Conservation (phyloP, 2,329 filamentous ascomycete species). For the Eutypella sp. region DNA sequence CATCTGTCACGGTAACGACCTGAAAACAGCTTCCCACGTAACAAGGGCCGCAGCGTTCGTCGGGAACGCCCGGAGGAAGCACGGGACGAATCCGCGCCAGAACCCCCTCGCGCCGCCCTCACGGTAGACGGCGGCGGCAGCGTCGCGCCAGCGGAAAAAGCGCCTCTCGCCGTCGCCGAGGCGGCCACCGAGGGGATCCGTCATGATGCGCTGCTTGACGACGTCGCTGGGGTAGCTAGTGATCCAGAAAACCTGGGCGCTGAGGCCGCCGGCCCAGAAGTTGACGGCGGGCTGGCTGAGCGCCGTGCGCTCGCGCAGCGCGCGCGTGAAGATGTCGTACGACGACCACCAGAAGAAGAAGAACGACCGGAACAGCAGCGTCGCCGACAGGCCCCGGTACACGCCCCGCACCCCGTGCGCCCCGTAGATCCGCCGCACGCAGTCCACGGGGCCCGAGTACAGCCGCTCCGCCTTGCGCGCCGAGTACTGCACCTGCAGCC, state of each 20-base stretch:
- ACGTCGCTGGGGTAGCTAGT: constrained; percentile 89
- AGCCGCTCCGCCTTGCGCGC: constrained; percentile 70
- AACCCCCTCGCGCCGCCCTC: constrained; percentile 77
- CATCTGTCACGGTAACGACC: constrained; percentile 42
- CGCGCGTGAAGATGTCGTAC: constrained; percentile 77
- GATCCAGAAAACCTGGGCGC: constrained; percentile 92
- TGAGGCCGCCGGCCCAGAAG: constrained; percentile 94
- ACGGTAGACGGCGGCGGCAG: constrained; percentile 68
- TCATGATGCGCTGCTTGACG: constrained; percentile 96
- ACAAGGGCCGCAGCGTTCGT: constrained; percentile 92
- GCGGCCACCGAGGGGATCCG: constrained; percentile 73
- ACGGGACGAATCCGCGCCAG: constrained; percentile 91
- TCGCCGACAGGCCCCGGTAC: constrained; percentile 81
- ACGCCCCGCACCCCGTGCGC: constrained; percentile 73
- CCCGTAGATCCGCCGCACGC: constrained; percentile 62
- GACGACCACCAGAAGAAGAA: constrained; percentile 99
- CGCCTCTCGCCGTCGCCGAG: constrained; percentile 61
- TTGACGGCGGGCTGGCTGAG: constrained; percentile 79
- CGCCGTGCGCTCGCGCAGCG: constrained; percentile 60
- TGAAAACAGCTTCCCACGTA: constrained; percentile 90
- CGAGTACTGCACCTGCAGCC: constrained; percentile 90
- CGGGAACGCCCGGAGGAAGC: constrained; percentile 89
- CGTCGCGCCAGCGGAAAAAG: constrained; percentile 75
- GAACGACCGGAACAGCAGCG: constrained; percentile 81
- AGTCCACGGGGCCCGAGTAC: constrained; percentile 86